Conservation (phyloP, 106 monocot species). For the Iris macrosiphon region DNA sequence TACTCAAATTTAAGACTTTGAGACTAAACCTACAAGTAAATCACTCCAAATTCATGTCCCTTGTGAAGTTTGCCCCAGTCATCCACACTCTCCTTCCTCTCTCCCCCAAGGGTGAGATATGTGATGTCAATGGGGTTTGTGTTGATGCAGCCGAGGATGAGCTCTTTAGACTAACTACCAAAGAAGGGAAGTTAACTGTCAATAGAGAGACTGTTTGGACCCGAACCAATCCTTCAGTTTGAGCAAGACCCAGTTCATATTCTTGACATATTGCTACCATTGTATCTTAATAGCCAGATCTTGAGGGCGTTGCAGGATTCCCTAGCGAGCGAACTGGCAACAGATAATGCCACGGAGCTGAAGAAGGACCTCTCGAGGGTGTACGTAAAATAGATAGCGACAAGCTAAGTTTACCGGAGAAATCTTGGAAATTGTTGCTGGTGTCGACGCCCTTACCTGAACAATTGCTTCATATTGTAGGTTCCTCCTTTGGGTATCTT, state of each 20-base stretch:
- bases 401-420: slow-evolving; percentile 96
- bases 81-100: slow-evolving; percentile 97
- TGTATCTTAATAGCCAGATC: slow-evolving; percentile 94
- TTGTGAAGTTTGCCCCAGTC: slow-evolving; percentile 80
- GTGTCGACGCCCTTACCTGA: slow-evolving; percentile 65
- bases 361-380: slow-evolving; percentile 36
- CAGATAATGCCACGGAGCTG: slow-evolving; percentile 77
- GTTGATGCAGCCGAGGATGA: slow-evolving; percentile 97
- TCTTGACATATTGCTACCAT: slow-evolving; percentile 74
- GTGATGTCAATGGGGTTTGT: slow-evolving; percentile 86
- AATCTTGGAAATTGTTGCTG: slow-evolving; percentile 83
- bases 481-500: too few species aligned
- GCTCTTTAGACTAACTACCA: slow-evolving; percentile 86
- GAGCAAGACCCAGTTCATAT: slow-evolving; percentile 98
- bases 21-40: too few species aligned
- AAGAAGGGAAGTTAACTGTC: slow-evolving; percentile 80
- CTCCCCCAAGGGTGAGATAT: slow-evolving; percentile 90
- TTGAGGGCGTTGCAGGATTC: slow-evolving; percentile 92
- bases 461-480: too few species aligned
- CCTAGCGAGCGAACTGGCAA: slow-evolving; percentile 84
- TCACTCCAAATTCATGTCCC: slow-evolving; percentile 90
- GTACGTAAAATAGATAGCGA: slow-evolving; percentile 69
- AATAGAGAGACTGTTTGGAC: slow-evolving; percentile 66
- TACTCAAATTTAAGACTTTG: too few species aligned
- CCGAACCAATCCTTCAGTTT: slow-evolving; percentile 75